Conservation (phyloP, 352 stramenopile species). For the Globisporangium nunn region DNA sequence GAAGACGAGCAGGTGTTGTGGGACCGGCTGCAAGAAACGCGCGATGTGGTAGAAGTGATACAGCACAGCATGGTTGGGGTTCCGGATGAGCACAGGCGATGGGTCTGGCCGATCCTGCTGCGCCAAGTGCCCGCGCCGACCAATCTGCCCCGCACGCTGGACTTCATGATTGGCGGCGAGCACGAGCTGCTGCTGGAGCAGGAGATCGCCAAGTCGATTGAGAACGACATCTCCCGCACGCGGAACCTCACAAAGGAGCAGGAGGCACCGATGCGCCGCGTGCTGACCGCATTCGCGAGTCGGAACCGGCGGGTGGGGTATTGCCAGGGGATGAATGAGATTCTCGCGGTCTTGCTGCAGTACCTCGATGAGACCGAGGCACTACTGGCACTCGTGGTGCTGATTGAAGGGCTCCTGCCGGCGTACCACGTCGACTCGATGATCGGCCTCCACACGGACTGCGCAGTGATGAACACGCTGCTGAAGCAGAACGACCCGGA, state of each 20-base stretch:
- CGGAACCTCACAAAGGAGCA: slow-evolving; percentile 48
- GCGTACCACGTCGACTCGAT: slow-evolving; percentile 82
- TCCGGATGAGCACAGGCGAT: slow-evolving; percentile 53
- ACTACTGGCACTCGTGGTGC: slow-evolving; percentile 48
- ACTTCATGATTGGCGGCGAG: slow-evolving; percentile 20
- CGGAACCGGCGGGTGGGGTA: slow-evolving; percentile 75
- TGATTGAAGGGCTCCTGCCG: slow-evolving; percentile 71
- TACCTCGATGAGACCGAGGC: slow-evolving; percentile 59
- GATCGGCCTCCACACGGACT: slow-evolving; percentile 80
- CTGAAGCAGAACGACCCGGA: slow-evolving; percentile 69
- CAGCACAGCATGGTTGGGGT: slow-evolving; percentile 44
- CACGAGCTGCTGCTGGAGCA: slow-evolving; percentile 44
- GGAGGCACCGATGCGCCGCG: slow-evolving; percentile 47
- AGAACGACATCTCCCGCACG: slow-evolving; percentile 75
- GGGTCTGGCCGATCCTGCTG: slow-evolving; percentile 72
- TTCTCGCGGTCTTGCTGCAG: slow-evolving; percentile 61
- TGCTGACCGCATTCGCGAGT: slow-evolving; percentile 66
- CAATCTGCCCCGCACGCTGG: slow-evolving; percentile 25
- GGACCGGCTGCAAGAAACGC: slow-evolving; percentile 29
- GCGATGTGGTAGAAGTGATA: slow-evolving; percentile 24
- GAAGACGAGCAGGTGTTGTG: slow-evolving; percentile 33
- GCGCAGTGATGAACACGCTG: slow-evolving; percentile 76
- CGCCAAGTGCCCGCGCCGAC: slow-evolving; percentile 27
- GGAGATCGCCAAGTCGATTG: slow-evolving; percentile 71
- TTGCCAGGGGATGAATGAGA: slow-evolving; percentile 85